phyloP scores from a whole-genome alignment of 768 basidiomycete genomes.

The Hygrophoropsis aurantiaca region DNA sequence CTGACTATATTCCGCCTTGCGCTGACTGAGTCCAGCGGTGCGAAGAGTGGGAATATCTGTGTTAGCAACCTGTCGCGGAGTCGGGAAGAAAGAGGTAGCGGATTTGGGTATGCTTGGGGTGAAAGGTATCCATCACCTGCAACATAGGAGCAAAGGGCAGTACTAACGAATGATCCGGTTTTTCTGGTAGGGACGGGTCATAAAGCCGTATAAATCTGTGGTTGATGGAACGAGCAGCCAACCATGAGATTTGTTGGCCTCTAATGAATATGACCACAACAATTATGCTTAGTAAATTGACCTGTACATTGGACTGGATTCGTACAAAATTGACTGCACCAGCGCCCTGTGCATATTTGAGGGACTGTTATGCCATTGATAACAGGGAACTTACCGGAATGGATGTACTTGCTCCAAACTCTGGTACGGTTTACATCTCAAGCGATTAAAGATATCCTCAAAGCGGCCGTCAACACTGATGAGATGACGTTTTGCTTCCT shows the following conservation, averaged over 20 bases:
- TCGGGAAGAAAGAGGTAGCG: conserved; percentile 60
- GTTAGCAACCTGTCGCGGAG: conserved; percentile 63
- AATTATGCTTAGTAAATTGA: neutral
- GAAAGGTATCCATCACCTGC: neutral
- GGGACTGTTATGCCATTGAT: neutral
- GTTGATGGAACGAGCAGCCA: conserved; percentile 80
- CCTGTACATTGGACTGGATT: neutral
- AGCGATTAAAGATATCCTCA: conserved; percentile 57
- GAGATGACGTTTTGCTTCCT: conserved; percentile 73
- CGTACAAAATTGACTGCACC: conserved; percentile 70
- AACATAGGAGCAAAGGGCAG: neutral
- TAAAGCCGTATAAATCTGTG: conserved; percentile 79
- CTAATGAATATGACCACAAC: conserved; percentile 29
- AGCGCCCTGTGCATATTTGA: conserved; percentile 65
- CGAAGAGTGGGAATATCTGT: conserved; percentile 60
- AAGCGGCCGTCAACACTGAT: conserved; percentile 69
- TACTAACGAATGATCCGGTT: conserved; percentile 51
- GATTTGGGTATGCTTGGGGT: conserved; percentile 15
- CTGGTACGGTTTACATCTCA: conserved; percentile 78
- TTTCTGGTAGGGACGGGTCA: conserved; percentile 73
- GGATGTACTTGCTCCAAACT: conserved; percentile 76
- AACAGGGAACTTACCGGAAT: conserved; percentile 54
- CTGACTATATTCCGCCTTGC: conserved; percentile 91
- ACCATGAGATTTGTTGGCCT: conserved; percentile 83
- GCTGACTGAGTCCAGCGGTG: conserved; percentile 72